These are phyloP conservation scores for Vaccinium corymbosum DNA, from an alignment of 148 eudicot species.

Conservation along the genomic window DNA sequence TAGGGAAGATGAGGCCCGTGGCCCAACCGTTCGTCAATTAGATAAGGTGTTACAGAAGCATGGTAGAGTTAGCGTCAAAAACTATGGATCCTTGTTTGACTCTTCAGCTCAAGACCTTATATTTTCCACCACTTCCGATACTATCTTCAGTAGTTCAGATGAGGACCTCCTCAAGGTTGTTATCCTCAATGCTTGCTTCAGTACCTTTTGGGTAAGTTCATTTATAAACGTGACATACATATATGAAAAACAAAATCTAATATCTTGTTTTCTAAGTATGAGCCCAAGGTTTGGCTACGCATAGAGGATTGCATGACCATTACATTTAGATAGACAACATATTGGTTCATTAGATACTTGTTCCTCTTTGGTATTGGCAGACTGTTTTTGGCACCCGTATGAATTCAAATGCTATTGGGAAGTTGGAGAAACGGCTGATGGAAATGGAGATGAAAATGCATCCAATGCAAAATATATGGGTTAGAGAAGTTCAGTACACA, in stretches of 20 bases:
- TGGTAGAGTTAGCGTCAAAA: constrained; percentile 54
- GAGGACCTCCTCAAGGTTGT: constrained; percentile 48
- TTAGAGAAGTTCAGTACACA: constrained; percentile 41
- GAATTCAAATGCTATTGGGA: constrained; percentile 36
- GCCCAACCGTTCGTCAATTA: constrained; percentile 26
- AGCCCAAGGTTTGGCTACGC: neutral
- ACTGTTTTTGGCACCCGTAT: constrained; percentile 51
- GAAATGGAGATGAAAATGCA: constrained; percentile 52
- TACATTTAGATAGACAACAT: neutral
- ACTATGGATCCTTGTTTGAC: constrained; percentile 56
- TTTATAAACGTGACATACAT: neutral
- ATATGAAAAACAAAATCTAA: neutral
- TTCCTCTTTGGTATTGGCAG: constrained; percentile 34
- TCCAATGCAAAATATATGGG: constrained; percentile 67
- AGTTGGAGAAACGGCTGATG: constrained; percentile 44
- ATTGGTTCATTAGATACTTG: neutral
- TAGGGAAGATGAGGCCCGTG: constrained; percentile 17
- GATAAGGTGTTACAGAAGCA: constrained; percentile 51
- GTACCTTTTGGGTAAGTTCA: constrained; percentile 60
- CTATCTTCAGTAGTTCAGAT: constrained; percentile 37
- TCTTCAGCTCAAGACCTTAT: constrained; percentile 54
- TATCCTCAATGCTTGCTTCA: constrained; percentile 54
- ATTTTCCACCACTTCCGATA: constrained; percentile 41
- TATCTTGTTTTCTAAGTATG: neutral
- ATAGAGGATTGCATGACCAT: neutral